A percentile compares a stretch with the other conserved stretches of the same genome.
phyloP scores from a whole-genome alignment of 2,329 filamentous ascomycete species.

The Ceratocystis diversiconidia region DNA sequence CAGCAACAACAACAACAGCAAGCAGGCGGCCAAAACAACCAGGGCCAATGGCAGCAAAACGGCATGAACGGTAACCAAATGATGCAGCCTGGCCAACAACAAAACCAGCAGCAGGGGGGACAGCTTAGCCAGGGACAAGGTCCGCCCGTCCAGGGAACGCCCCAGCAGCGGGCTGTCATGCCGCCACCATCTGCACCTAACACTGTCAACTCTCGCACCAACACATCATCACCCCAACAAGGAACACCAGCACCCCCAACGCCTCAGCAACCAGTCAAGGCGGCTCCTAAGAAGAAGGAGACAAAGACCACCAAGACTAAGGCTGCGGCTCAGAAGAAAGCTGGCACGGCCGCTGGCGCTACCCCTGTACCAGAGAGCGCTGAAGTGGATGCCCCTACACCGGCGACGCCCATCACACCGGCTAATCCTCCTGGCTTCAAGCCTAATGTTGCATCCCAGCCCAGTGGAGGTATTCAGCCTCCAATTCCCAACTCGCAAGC shows the following conservation, averaged over 20 bases:
- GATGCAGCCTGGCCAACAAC: constrained; percentile 29
- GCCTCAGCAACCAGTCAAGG: constrained; percentile 57
- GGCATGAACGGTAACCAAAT: constrained; percentile 30
- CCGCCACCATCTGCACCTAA: constrained; percentile 49
- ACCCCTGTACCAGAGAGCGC: constrained; percentile 44
- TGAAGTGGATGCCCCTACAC: constrained; percentile 45
- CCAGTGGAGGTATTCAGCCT: constrained; percentile 7
- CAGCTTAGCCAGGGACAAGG: constrained; percentile 27
- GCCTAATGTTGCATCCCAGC: constrained; percentile 26
- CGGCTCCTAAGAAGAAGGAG: constrained; percentile 66
- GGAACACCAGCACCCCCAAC: constrained; percentile 56
- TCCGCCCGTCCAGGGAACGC: constrained; percentile 48
- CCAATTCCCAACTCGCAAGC: constrained; percentile 22
- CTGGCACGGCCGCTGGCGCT: constrained; percentile 36
- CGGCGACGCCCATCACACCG: constrained; percentile 50
- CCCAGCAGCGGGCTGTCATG: constrained; percentile 54
- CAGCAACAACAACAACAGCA: constrained; percentile 27
- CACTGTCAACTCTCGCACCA: constrained; percentile 39
- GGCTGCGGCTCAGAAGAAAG: constrained; percentile 50
- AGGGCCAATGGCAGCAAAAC: constrained; percentile 30
- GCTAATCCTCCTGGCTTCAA: constrained; percentile 39
- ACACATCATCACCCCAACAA: constrained; percentile 47
- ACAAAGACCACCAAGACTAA: constrained; percentile 50
- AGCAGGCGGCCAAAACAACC: constrained; percentile 22
- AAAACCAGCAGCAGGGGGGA: constrained; percentile 18